Evolutionary conservation across 148 eudicot species (phyloP).

Genomic region (Diospyros lotus): DNA sequence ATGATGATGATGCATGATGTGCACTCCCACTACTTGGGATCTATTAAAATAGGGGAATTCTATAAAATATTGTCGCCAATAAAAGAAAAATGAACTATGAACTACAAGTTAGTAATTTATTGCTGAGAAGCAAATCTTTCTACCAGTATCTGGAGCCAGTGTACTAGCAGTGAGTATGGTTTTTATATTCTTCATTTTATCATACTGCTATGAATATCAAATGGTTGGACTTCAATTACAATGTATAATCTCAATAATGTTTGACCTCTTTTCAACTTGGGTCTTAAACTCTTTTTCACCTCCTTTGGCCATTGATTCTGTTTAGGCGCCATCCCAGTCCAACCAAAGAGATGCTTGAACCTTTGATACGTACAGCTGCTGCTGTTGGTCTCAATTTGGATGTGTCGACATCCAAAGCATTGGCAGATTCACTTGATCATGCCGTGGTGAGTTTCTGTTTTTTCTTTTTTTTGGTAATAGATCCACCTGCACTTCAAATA

Average conservation of each 20-base stretch:
- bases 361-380: slow-evolving; percentile 84
- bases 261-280: neutral
- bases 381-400: slow-evolving; percentile 85
- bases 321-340: slow-evolving; percentile 96
- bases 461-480: neutral
- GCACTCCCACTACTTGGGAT: neutral
- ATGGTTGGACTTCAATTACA: neutral
- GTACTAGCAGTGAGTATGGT: neutral
- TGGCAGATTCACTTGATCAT: slow-evolving; percentile 92
- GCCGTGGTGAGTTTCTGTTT: slow-evolving; percentile 58
- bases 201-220: neutral
- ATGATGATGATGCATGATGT: neutral
- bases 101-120: neutral
- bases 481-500: too few species aligned
- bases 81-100: too few species aligned
- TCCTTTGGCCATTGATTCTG: slow-evolving; percentile 13
- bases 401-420: slow-evolving; percentile 83
- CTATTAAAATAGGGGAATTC: neutral
- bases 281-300: slow-evolving; percentile 3
- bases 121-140: neutral
- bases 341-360: slow-evolving; percentile 97
- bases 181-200: neutral
- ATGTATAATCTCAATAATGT: neutral
- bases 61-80: neutral
- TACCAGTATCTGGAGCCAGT: neutral